These are phyloP conservation scores for Leccinellum rugosiceps DNA, from an alignment of 768 basidiomycete genomes.

Conservation along the genomic window DNA sequence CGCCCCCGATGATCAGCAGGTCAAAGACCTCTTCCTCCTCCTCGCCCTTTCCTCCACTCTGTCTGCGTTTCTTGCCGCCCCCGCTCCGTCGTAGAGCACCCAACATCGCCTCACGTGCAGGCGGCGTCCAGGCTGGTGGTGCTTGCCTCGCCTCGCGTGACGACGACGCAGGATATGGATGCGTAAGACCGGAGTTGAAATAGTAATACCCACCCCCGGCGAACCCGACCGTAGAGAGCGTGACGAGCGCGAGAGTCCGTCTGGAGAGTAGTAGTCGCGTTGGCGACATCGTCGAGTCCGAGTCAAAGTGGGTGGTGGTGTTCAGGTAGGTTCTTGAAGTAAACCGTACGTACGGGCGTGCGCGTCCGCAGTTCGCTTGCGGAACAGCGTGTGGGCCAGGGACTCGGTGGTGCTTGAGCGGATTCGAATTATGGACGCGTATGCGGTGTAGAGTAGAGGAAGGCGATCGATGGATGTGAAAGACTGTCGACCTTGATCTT, in stretches of 20 bases:
- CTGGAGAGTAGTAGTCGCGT: slow-evolving; percentile 46
- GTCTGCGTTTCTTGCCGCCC: not conserved
- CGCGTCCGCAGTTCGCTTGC: not conserved
- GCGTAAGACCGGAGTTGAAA: slow-evolving; percentile 66
- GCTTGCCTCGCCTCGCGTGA: slow-evolving; percentile 67
- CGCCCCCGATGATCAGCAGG: slow-evolving; percentile 85
- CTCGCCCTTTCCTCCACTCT: slow-evolving; percentile 41
- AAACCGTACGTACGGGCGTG: not conserved
- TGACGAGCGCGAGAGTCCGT: slow-evolving; percentile 49
- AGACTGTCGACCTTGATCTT: not conserved
- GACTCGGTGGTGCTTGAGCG: not conserved
- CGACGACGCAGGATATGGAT: slow-evolving; percentile 49
- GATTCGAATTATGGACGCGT: not conserved
- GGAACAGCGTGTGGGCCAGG: not conserved
- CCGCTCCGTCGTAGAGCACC: slow-evolving; percentile 38
- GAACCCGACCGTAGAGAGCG: slow-evolving; percentile 50
- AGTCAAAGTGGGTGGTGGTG: not conserved
- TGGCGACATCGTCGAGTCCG: slow-evolving; percentile 2
- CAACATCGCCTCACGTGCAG: slow-evolving; percentile 64
- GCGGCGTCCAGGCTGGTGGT: slow-evolving; percentile 78
- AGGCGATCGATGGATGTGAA: not conserved
- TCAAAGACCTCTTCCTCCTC: slow-evolving; percentile 65
- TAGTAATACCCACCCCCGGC: slow-evolving; percentile 65
- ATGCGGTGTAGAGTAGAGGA: not conserved
- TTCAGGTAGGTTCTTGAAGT: not conserved